These are phyloP conservation scores for Penicillium digitatum DNA, from an alignment of 2,329 filamentous ascomycete species.

Conservation along the genomic window DNA sequence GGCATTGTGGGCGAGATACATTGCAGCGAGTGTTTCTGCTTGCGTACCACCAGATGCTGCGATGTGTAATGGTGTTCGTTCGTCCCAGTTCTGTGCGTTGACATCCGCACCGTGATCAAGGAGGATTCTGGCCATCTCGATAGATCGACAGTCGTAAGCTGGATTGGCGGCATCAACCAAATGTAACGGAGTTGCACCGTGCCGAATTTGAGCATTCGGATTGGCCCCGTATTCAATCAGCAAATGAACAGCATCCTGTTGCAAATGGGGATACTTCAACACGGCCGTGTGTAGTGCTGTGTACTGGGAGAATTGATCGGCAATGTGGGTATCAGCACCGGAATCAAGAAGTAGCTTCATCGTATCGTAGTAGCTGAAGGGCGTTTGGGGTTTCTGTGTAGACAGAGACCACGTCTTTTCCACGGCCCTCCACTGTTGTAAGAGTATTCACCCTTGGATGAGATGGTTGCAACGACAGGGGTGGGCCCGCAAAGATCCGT, in stretches of 20 bases:
- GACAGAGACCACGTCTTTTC: no score
- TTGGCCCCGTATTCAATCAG: not conserved
- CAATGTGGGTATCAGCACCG: not conserved
- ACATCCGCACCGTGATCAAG: not conserved
- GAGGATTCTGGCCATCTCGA: not conserved
- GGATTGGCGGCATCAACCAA: not conserved
- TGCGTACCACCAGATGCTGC: not conserved
- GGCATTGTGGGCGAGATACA: not conserved
- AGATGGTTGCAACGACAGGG: not conserved
- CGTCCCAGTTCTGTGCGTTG: not conserved
- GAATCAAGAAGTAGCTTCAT: not conserved
- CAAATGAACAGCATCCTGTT: not conserved
- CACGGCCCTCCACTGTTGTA: not conserved
- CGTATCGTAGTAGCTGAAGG: not conserved
- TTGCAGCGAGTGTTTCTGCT: not conserved
- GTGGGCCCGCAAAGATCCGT: fast-evolving
- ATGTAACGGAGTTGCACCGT: not conserved
- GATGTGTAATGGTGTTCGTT: not conserved
- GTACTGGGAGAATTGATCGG: no score
- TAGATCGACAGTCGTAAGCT: not conserved
- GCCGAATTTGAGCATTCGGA: not conserved
- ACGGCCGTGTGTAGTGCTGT: not conserved
- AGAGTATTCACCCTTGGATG: not conserved
- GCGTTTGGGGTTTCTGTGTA: not conserved
- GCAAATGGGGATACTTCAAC: not conserved